Evolutionary conservation across 2,329 filamentous ascomycete species (phyloP), one percentile per base, ranked within the genome.

Genomic region (Trichoderma lentiforme): DNA sequence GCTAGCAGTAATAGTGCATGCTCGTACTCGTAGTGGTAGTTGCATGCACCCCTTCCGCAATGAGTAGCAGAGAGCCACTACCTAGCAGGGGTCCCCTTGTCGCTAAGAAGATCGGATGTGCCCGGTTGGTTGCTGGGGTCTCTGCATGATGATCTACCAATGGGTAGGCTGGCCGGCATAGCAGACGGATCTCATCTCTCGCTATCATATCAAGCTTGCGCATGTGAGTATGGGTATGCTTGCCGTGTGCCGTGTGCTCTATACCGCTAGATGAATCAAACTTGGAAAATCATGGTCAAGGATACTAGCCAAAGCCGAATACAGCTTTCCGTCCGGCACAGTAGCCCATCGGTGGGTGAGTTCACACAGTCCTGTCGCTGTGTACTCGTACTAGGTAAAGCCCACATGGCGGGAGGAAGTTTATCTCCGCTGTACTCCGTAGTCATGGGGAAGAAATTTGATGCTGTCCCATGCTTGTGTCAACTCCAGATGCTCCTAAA

Each of bases 71-170:
- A 34, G 36, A 21, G 26, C 39, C 68, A 66, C 24, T 28, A 57
- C 34, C 24, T 56, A 30, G 60, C 60, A 63, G 60, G 60, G 64
- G 32, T 30, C 70, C 30, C 30, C 34, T 36, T 65, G 62, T 60
- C 70, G 30, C 70, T 64, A 62, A 28, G 53, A 67, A 68, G 71
- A 72, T 72, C 71, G 66, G 66, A 70, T 58, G 58, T 47, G 36
- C 57, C 56, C 47, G 57, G 70, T 47, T 62, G 53, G 56, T 32
- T 68, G 51, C 51, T 30, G 26, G 71, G 71, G 71, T 26, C 71
- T 51, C 68, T 70, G 66, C 67, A 64, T 34, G 60, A 64, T 58
- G 60, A 70, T 62, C 65, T 58, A 26, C 36, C 71, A 58, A 64
- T 65, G 58, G 47, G 47, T 21, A 51, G 47, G 58, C 53, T 53